Percentiles rank a stretch among this genome's conserved stretches.
phyloP scores from a whole-genome alignment of 495 filamentous ascomycete genomes.

The Neurospora sp. region DNA sequence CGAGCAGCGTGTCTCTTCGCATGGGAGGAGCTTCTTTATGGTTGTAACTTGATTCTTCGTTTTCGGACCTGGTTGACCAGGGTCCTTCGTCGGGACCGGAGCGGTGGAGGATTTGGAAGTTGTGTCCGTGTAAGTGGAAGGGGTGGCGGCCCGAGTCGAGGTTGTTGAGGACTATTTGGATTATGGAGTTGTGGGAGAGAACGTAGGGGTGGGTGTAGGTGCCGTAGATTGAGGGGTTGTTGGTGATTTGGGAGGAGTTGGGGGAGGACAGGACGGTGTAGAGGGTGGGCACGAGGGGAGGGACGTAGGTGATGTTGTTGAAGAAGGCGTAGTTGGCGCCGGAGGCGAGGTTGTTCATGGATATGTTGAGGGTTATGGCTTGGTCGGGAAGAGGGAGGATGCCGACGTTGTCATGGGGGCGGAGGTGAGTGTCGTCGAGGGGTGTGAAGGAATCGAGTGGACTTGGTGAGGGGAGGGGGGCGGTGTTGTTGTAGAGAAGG shows the following conservation, averaged over 20 bases:
- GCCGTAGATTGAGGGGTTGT: conserved; percentile 58
- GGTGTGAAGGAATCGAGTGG: conserved; percentile 47
- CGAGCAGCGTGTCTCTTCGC: conserved; percentile 46
- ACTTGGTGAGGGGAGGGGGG: conserved; percentile 46
- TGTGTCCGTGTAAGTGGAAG: conserved; percentile 82
- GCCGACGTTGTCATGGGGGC: conserved; percentile 52
- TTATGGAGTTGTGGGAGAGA: conserved; percentile 53
- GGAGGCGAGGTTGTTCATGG: conserved; percentile 61
- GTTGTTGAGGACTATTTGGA: conserved; percentile 80
- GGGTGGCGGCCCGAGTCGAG: conserved; percentile 62
- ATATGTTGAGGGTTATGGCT: conserved; percentile 51
- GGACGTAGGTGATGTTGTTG: conserved; percentile 66
- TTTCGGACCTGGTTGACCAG: conserved; percentile 30
- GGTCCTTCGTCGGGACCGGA: conserved; percentile 33
- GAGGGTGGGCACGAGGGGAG: conserved; percentile 68
- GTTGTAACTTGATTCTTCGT: conserved; percentile 30
- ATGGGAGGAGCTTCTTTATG: conserved; percentile 35
- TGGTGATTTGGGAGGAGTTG: conserved; percentile 27
- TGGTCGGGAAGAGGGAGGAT: conserved; percentile 49
- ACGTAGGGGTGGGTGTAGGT: conserved; percentile 59
- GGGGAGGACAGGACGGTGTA: conserved; percentile 65
- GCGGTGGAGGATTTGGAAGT: conserved; percentile 55
- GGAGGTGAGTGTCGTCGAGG: conserved; percentile 64
- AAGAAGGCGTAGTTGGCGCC: conserved; percentile 79
- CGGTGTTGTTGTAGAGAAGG: conserved; percentile 59